A percentile compares a stretch with the other conserved stretches of the same genome.
phyloP scores from a whole-genome alignment of 2,329 filamentous ascomycete species.

The Fusarium sp. region DNA sequence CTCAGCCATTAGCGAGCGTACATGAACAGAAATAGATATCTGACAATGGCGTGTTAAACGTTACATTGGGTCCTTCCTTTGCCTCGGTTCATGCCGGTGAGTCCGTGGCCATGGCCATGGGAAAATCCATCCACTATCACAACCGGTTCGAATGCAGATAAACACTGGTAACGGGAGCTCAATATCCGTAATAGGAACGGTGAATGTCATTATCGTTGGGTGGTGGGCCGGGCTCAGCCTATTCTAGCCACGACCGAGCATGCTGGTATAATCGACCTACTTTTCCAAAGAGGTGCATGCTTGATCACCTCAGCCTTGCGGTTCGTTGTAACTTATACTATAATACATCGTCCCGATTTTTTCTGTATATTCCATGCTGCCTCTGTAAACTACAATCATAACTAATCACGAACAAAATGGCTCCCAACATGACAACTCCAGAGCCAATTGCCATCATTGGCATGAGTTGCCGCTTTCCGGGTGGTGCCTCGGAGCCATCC shows the following conservation, averaged over 20 bases:
- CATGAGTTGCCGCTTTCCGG: slow-evolving; percentile 7
- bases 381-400: slow-evolving; percentile 1
- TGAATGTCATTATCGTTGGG: neutral
- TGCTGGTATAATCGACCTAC: neutral
- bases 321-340: neutral
- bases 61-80: neutral
- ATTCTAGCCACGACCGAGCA: neutral
- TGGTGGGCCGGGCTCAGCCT: neutral
- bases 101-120: neutral
- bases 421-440: slow-evolving; percentile 4
- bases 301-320: slow-evolving; percentile 1
- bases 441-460: slow-evolving; percentile 11
- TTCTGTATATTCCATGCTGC: neutral
- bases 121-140: neutral
- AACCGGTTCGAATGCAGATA: neutral
- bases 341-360: slow-evolving; percentile 2
- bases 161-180: neutral
- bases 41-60: neutral
- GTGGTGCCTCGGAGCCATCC: slow-evolving; percentile 6
- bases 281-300: neutral
- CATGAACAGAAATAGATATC: neutral
- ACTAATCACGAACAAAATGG: slow-evolving; percentile 1
- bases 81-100: neutral
- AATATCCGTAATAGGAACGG: slow-evolving; percentile 12
- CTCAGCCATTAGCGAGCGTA: neutral